Evolutionary conservation across 2,329 filamentous ascomycete species (phyloP), one percentile per base, ranked within the genome.

Genomic region (Aspergillus transmontanensis): DNA sequence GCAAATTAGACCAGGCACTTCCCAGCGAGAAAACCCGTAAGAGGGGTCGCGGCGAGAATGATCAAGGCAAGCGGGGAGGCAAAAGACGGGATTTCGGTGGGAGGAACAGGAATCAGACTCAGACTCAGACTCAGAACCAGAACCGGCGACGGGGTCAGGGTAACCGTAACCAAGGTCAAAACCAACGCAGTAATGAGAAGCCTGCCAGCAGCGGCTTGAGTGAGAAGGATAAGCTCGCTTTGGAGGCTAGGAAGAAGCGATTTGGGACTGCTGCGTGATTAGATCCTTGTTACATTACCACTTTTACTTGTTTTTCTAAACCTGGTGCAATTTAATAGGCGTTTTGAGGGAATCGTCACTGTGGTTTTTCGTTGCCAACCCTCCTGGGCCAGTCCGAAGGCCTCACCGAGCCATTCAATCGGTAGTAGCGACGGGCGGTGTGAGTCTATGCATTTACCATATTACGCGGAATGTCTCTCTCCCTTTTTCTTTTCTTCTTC

Each of bases 211-310:
- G 62, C 41, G 59, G 32, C 32, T 73, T 69, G 64, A 80, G 74
- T 61, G 80, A 82, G 43, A 78, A 80, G 66, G 81, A 83, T 69
- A 66, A 66, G 57, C 60, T 69, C 58, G 81, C 80, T 6, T 72
- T 82, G 67, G 82, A 84, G 64, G 80, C 79, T 60, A 77, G 82
- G 68, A 83, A 81, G 75, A 80, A 81, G 73, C 77, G 80, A 58
- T 84, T 84, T 68, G 75, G 73, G 50, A 66, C 75, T 43, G 71
- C 73, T 28, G 72, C 72, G 32, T 78, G 64, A 69, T 60, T 57
- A 54, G 9, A 21, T 39, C 61, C 30, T 48, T 58, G 19, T 63
- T 60, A 51, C 30, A 14, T 43, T 59, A 59, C 54, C 43, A 57
- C 32, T 50, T 63, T n/a, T 58, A 48, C 45, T 41, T 26, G 55